Base-by-base conservation (phyloP, 2,329 filamentous ascomycete genomes). In the Aspergillus fumigatus region DNA sequence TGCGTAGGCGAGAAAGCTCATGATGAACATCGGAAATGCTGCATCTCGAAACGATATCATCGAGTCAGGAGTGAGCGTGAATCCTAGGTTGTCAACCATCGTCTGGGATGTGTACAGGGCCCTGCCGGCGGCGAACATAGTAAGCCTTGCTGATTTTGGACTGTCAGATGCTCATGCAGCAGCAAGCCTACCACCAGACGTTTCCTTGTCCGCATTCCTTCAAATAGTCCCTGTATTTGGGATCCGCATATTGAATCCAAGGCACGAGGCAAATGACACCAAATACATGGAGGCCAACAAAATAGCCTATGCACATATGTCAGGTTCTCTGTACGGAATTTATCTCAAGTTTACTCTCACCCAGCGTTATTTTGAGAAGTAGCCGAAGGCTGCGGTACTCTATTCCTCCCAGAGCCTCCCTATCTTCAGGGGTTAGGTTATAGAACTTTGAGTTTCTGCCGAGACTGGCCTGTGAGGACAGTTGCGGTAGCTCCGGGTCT, bases 41-140 rank as follows among this genome's bases (percentile, higher is more conserved):
- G 79, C 77, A 43, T 77, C 75, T 49, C 72, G 74, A 61, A 82
- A 82, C 0, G 70, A 70, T 9, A 80, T 67, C 79, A 82, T 82
- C 2, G 80, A 83, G 53, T 83, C 79, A 0, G 82, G 80, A 0
- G 82, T 81, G 8, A 84, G 71, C 0, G 81, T 82, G 54, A 82
- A 78, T 23, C 82, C 82, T 4, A 83, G 73, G 57, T 84, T 84
- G 53, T 77, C 71, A 14, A 78, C 69, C 71, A 81, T 81, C 0
- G 80, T 83, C 57, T 81, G 78, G 0, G 79, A 72, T 0, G 79
- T 78, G 64, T 77, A 82, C 29, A 81, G 73, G 1, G 74, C 77
- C 79, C 78, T 79, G 48, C 7, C n/a, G 7, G 23, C 17, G 41
- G 51, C 21, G 48, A 29, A 27, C 3, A 4, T 27, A 8, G 6